Evolutionary conservation across 495 filamentous ascomycete genomes (phyloP).

Genomic region (Aspergillus incahuasiensis): DNA sequence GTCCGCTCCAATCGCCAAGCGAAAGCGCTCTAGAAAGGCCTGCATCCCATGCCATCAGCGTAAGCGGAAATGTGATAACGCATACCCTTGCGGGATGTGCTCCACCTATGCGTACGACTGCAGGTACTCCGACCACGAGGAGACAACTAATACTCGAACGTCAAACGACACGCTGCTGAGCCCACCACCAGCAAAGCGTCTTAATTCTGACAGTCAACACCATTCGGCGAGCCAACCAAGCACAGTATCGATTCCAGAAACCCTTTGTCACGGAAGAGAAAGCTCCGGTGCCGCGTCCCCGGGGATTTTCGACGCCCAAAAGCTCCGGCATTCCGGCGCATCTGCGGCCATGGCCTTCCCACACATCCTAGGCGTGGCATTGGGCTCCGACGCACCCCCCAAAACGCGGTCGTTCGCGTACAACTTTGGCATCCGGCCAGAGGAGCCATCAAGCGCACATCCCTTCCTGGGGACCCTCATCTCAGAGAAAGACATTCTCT

Average conservation of each 20-base stretch:
- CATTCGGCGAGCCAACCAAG: not conserved
- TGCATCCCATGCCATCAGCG: constrained; percentile 33
- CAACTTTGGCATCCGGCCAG: constrained; percentile 33
- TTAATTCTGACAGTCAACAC: constrained; percentile 9
- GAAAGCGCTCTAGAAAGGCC: constrained; percentile 30
- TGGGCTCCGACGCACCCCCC: constrained; percentile 26
- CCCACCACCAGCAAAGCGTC: too few species aligned
- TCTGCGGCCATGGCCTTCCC: constrained; percentile 34
- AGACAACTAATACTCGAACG: constrained; percentile 7
- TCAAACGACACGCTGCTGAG: too few species aligned
- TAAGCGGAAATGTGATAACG: constrained; percentile 32
- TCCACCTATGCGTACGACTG: constrained; percentile 29
- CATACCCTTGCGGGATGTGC: constrained; percentile 28
- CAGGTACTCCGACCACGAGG: constrained; percentile 22
- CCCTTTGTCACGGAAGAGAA: too few species aligned
- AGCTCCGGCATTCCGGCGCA: constrained; percentile 26
- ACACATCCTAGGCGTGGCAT: constrained; percentile 27
- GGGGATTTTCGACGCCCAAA: constrained; percentile 32
- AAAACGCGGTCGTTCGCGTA: constrained; percentile 26
- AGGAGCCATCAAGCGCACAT: constrained; percentile 23
- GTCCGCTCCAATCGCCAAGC: constrained; percentile 23
- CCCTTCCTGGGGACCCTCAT: constrained; percentile 23
- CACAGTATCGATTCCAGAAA: too few species aligned
- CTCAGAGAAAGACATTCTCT: constrained; percentile 22
- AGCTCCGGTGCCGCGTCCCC: too few species aligned